These are phyloP conservation scores for Tremellales sp. DNA, from an alignment of 1,284 basidiomycete species.

Conservation along the genomic window DNA sequence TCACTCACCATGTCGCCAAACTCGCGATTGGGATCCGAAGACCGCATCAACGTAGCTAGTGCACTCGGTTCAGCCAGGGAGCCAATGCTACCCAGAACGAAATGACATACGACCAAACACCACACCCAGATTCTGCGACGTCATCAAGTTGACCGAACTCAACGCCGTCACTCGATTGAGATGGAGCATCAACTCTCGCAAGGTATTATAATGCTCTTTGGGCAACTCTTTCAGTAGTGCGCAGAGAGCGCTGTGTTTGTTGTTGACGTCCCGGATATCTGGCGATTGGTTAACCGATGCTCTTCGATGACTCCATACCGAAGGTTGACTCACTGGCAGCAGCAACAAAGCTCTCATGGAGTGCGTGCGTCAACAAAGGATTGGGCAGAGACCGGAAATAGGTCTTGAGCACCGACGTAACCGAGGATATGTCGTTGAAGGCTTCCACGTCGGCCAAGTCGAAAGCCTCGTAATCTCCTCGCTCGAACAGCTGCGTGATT, in stretches of 20 bases:
- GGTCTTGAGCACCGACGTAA: slow-evolving; percentile 94
- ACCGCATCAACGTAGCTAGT: slow-evolving; percentile 87
- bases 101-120: slow-evolving; percentile 89
- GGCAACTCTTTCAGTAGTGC: slow-evolving; percentile 77
- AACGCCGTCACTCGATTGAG: slow-evolving; percentile 72
- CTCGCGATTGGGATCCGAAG: slow-evolving; percentile 77
- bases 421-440: slow-evolving; percentile 95
- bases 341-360: slow-evolving; percentile 84
- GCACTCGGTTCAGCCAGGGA: neutral
- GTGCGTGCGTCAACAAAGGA: slow-evolving; percentile 82
- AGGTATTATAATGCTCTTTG: slow-evolving; percentile 78
- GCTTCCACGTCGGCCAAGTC: slow-evolving; percentile 76
- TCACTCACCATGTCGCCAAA: slow-evolving; percentile 83
- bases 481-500: slow-evolving; percentile 92
- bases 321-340: slow-evolving; percentile 55
- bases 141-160: slow-evolving; percentile 84
- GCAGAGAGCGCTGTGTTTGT: slow-evolving; percentile 62
- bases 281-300: slow-evolving; percentile 7
- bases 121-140: slow-evolving; percentile 93
- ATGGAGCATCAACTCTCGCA: slow-evolving; percentile 79
- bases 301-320: neutral
- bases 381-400: slow-evolving; percentile 90
- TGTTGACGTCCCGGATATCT: slow-evolving; percentile 61
- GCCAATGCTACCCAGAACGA: slow-evolving; percentile 10
- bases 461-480: slow-evolving; percentile 80